These are phyloP conservation scores for Pestalotiopsis sp. DNA, from an alignment of 2,329 filamentous ascomycete genomes.

Conservation along the genomic window DNA sequence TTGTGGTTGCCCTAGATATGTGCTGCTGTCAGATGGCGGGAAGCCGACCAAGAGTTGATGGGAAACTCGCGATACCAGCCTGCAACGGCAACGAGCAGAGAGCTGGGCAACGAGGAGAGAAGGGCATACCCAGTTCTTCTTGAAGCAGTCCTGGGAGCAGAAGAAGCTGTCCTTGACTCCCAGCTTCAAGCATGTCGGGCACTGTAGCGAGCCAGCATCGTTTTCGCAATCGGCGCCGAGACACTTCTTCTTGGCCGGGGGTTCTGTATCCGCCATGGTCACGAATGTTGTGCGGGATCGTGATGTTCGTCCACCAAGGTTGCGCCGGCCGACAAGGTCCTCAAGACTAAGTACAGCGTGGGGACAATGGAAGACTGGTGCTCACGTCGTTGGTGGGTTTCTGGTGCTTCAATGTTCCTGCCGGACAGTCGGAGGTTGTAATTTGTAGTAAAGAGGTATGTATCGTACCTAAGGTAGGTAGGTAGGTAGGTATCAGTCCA, in stretches of 20 bases:
- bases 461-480: neutral
- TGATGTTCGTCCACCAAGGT: neutral
- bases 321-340: neutral
- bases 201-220: constrained; percentile 83
- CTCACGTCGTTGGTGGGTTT: neutral
- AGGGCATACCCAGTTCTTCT: constrained; percentile 87
- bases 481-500: too few relatives aligned
- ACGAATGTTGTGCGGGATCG: neutral
- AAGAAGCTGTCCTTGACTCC: constrained; percentile 90
- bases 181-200: constrained; percentile 91
- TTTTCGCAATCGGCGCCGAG: constrained; percentile 83
- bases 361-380: neutral
- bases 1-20: constrained; percentile 75
- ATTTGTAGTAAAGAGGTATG: neutral
- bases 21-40: neutral
- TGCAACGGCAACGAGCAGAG: neutral
- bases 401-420: neutral
- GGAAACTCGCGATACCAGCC: neutral
- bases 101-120: constrained; percentile 6
- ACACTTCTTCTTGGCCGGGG: constrained; percentile 69
- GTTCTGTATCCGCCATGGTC: constrained; percentile 49
- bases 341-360: neutral
- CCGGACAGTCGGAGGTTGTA: neutral
- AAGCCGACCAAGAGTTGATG: constrained; percentile 8
- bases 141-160: constrained; percentile 98